Evolutionary conservation across 1,284 basidiomycete genomes (phyloP).

Genomic region (Taiwanofungus camphoratus): DNA sequence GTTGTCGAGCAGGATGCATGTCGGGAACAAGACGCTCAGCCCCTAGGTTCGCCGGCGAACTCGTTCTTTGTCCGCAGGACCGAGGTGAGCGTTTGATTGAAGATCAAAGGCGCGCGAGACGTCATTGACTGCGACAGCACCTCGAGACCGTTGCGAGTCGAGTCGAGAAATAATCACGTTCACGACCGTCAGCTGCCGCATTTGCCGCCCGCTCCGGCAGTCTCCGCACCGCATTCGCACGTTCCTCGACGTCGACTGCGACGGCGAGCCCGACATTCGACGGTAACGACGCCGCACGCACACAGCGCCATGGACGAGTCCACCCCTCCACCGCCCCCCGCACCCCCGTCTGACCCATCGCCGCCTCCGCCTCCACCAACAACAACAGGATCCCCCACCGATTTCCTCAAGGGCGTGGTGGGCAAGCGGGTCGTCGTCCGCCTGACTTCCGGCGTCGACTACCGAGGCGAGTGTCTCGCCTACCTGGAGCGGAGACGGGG

Average conservation of each 20-base stretch:
- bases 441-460: constrained; percentile 94
- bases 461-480: constrained; percentile 62
- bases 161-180: too few relatives aligned
- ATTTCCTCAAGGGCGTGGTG: constrained; percentile 91
- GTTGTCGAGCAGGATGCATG: neutral
- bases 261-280: neutral
- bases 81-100: too few relatives aligned
- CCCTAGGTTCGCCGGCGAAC: too few relatives aligned
- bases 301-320: constrained; percentile 21
- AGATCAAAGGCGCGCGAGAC: too few relatives aligned
- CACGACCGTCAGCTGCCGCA: neutral
- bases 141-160: too few relatives aligned
- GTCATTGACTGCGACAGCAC: too few relatives aligned
- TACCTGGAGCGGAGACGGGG: neutral
- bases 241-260: constrained; percentile 1
- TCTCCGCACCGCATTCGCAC: neutral
- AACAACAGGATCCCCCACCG: constrained; percentile 73
- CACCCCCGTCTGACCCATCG: constrained; percentile 24
- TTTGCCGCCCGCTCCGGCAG: neutral
- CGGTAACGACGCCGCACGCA: too few relatives aligned
- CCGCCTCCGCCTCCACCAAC: constrained; percentile 46
- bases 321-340: constrained; percentile 23
- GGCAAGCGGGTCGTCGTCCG: constrained; percentile 93
- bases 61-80: neutral
- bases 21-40: too few relatives aligned